Evolutionary conservation across 140 eudicot species (phyloP).

Genomic region (Erigeron philadelphicus): DNA sequence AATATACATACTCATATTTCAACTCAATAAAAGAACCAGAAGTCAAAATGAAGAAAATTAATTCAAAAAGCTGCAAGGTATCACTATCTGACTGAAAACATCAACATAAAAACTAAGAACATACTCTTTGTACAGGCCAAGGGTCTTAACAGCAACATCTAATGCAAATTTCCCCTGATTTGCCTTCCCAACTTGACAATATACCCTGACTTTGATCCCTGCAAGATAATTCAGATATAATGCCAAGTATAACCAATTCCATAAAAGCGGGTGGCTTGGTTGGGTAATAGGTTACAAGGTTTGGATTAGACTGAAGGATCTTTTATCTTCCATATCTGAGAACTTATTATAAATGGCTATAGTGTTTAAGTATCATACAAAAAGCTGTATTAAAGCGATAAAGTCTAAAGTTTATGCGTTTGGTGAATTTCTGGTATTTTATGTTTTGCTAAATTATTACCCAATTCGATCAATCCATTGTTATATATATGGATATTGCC

Average conservation of each 20-base stretch:
- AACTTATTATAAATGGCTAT: too few relatives aligned
- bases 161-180: constrained; percentile 90
- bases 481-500: not conserved
- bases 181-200: constrained; percentile 85
- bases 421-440: too few relatives aligned
- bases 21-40: too few relatives aligned
- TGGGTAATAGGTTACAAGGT: too few relatives aligned
- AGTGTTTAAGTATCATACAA: too few relatives aligned
- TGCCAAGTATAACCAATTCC: not conserved
- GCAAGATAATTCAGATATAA: constrained; percentile 4
- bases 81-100: not conserved
- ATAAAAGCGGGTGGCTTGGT: not conserved
- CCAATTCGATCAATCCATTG: not conserved
- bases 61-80: not conserved
- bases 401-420: too few relatives aligned
- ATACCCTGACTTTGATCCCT: constrained; percentile 85
- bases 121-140: constrained; percentile 78
- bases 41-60: not conserved
- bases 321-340: too few relatives aligned
- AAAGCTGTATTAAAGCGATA: too few relatives aligned
- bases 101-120: constrained; percentile 18
- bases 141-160: constrained; percentile 96
- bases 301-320: too few relatives aligned
- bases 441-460: not conserved
- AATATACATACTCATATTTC: too few relatives aligned